These are phyloP conservation scores for Blumeriella jaapii DNA, from an alignment of 2,329 filamentous ascomycete species.

Conservation along the genomic window DNA sequence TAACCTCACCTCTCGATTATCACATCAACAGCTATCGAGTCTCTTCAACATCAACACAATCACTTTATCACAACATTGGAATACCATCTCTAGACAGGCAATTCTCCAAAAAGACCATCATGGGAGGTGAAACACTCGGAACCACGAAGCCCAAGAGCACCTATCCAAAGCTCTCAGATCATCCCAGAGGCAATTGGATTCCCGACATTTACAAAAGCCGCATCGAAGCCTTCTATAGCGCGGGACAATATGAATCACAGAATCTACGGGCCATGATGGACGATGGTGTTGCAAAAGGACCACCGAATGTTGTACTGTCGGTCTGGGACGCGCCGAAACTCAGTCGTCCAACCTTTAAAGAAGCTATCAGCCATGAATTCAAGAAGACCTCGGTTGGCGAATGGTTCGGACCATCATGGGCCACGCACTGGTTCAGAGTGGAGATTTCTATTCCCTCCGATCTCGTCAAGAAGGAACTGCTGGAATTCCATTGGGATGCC, in stretches of 20 bases:
- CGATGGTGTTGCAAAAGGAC: conserved; percentile 54
- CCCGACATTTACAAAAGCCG: conserved; percentile 75
- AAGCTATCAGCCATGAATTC: conserved; percentile 68
- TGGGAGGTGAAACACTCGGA: conserved; percentile 26
- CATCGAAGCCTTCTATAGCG: conserved; percentile 67
- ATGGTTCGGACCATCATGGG: conserved; percentile 88
- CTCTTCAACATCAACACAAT: too few relatives aligned
- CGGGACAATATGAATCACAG: conserved; percentile 65
- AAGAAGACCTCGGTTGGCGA: conserved; percentile 62
- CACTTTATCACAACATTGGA: too few relatives aligned
- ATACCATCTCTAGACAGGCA: too few relatives aligned
- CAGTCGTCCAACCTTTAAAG: conserved; percentile 72
- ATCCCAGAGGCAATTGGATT: conserved; percentile 66
- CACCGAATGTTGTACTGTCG: conserved; percentile 69
- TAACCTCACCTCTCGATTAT: too few relatives aligned
- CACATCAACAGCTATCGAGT: too few relatives aligned
- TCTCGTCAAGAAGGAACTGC: conserved; percentile 61
- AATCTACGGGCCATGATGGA: conserved; percentile 68
- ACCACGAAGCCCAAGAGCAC: conserved; percentile 19
- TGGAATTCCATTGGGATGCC: conserved; percentile 96
- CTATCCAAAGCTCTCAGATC: conserved; percentile 25
- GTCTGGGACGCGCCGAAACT: conserved; percentile 77
- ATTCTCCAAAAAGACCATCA: conserved; percentile 20
- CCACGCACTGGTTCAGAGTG: conserved; percentile 94
- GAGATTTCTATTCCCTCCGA: conserved; percentile 64